phyloP scores from a whole-genome alignment of 2,329 filamentous ascomycete genomes.

The Leptographium procerum region DNA sequence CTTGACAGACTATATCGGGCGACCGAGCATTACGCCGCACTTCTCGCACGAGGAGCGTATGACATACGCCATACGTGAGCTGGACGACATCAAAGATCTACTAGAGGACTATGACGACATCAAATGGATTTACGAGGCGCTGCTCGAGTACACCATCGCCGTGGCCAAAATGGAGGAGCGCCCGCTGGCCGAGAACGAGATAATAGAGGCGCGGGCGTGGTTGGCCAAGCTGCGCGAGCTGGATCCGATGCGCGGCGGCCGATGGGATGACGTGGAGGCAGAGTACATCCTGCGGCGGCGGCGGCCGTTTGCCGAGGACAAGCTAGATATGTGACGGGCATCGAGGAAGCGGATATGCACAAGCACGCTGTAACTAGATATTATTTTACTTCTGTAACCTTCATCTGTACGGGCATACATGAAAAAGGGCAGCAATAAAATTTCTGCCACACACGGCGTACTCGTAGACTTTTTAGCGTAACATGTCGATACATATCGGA shows the following conservation, averaged over 20 bases:
- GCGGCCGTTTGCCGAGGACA: background rate
- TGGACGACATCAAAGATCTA: slow-evolving; percentile 60
- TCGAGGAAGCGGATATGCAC: background rate
- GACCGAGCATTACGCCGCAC: slow-evolving; percentile 51
- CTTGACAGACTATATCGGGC: slow-evolving; percentile 37
- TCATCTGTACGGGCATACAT: background rate
- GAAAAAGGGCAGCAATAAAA: no score
- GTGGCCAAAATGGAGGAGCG: slow-evolving; percentile 42
- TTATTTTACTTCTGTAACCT: background rate
- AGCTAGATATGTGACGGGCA: background rate
- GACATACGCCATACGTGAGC: slow-evolving; percentile 56
- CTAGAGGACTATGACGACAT: slow-evolving; percentile 44
- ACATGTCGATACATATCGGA: background rate
- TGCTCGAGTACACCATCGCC: slow-evolving; percentile 61
- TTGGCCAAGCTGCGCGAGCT: slow-evolving; percentile 54
- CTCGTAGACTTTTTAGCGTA: background rate
- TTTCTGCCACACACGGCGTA: background rate
- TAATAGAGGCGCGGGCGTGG: slow-evolving; percentile 41
- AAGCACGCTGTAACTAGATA: background rate
- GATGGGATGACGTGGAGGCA: slow-evolving; percentile 62
- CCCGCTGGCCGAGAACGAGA: slow-evolving; percentile 26
- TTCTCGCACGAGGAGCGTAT: slow-evolving; percentile 51
- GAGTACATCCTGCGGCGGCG: slow-evolving; percentile 11
- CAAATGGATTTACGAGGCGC: slow-evolving; percentile 83
- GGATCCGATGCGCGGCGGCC: slow-evolving; percentile 61